Conservation (phyloP, 2,329 filamentous ascomycete genomes). For the Botrytis sinoallii region DNA sequence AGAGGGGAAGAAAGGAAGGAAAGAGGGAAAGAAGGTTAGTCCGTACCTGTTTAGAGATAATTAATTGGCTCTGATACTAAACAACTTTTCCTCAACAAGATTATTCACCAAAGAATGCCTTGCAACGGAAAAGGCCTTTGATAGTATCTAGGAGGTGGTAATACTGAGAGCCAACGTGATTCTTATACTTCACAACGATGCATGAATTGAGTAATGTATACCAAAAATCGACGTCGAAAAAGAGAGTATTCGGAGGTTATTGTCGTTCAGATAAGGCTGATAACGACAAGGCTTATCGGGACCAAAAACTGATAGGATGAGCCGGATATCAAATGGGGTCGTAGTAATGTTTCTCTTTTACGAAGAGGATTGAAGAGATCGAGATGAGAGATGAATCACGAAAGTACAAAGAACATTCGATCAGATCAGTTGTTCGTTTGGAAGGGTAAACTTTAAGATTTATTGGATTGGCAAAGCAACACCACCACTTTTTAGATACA, state of each 20-base stretch:
- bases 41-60: not conserved
- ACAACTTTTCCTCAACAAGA: not conserved
- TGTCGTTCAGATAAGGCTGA: conserved; percentile 5
- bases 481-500: not conserved
- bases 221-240: not conserved
- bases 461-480: not conserved
- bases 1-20: too few relatives aligned
- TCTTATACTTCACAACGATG: conserved; percentile 1
- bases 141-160: not conserved
- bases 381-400: not conserved
- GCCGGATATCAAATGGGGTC: not conserved
- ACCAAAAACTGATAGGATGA: not conserved
- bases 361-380: not conserved
- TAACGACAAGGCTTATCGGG: not conserved
- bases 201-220: not conserved
- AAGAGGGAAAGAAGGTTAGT: not conserved
- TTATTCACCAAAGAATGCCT: not conserved
- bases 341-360: not conserved
- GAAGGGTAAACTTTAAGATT: not conserved
- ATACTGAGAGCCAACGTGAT: not conserved
- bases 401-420: not conserved
- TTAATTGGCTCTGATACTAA: not conserved
- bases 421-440: not conserved
- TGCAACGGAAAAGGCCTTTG: not conserved
- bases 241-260: not conserved